These are phyloP conservation scores for Leccinum rimulosum DNA, from an alignment of 768 basidiomycete genomes.

Conservation along the genomic window DNA sequence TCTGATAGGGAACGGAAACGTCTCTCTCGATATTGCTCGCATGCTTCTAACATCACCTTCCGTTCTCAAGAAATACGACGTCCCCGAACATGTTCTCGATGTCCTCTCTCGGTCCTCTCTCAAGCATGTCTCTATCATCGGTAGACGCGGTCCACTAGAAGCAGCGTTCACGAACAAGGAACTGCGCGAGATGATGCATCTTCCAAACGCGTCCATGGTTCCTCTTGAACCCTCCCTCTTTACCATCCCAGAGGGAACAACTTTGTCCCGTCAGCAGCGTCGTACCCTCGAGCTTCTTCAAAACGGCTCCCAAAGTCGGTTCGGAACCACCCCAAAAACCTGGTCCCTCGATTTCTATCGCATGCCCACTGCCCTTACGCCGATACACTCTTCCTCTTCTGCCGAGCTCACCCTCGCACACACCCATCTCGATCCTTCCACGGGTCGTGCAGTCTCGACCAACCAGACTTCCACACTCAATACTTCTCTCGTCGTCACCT, in stretches of 20 bases:
- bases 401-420: conserved; percentile 57
- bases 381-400: conserved; percentile 18
- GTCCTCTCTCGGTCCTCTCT: conserved; percentile 62
- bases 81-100: conserved; percentile 72
- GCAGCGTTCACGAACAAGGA: conserved; percentile 93
- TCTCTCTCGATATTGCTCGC: conserved; percentile 88
- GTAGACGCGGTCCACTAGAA: conserved; percentile 82
- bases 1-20: conserved; percentile 92
- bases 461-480: conserved; percentile 47
- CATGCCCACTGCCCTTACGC: conserved; percentile 53
- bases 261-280: conserved; percentile 60
- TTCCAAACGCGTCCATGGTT: conserved; percentile 65
- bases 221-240: conserved; percentile 54
- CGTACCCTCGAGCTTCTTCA: conserved; percentile 63
- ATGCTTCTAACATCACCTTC: conserved; percentile 76
- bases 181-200: conserved; percentile 73
- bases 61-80: conserved; percentile 66
- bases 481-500: conserved; percentile 83
- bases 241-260: conserved; percentile 29
- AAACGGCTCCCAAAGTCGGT: conserved; percentile 54
- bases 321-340: conserved; percentile 54
- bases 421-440: conserved; percentile 52
- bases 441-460: conserved; percentile 51
- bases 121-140: conserved; percentile 78
- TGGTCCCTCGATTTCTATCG: conserved; percentile 86